Conservation (phyloP, 768 basidiomycete genomes). For the Pulveroboletus frians region DNA sequence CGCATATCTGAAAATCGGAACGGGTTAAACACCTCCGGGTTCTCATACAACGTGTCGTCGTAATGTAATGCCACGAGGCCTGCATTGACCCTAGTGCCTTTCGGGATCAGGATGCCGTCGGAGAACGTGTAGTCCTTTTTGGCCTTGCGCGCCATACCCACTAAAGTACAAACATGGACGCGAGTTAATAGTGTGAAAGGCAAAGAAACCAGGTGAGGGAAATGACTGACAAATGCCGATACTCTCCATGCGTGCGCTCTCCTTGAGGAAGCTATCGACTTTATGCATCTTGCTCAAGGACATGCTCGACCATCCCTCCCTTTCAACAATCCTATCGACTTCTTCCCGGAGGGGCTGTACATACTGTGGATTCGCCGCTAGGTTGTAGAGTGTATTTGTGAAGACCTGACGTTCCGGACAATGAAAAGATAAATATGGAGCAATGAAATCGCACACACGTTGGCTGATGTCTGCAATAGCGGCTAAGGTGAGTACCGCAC, state of each 20-base stretch:
- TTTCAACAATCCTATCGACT: neutral
- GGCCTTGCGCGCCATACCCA: constrained; percentile 17
- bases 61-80: neutral
- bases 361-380: constrained; percentile 34
- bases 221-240: constrained; percentile 15
- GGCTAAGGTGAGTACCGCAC: neutral
- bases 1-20: neutral
- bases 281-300: constrained; percentile 29
- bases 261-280: no score
- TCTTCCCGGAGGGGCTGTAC: constrained; percentile 30
- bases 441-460: no score
- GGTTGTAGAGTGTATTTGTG: constrained; percentile 28
- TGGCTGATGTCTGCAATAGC: no score
- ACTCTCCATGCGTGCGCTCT: constrained; percentile 17
- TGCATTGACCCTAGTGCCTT: neutral
- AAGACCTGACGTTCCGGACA: constrained; percentile 13
- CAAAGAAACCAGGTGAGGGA: neutral
- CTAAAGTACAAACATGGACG: constrained; percentile 22
- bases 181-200: neutral
- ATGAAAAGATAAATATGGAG: no score
- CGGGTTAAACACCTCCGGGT: neutral
- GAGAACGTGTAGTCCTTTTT: neutral
- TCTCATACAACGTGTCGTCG: neutral
- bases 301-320: constrained; percentile 5
- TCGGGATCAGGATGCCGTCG: neutral